Evolutionary conservation across 441 rosid species (phyloP).

Genomic region (Populus tomentosa): DNA sequence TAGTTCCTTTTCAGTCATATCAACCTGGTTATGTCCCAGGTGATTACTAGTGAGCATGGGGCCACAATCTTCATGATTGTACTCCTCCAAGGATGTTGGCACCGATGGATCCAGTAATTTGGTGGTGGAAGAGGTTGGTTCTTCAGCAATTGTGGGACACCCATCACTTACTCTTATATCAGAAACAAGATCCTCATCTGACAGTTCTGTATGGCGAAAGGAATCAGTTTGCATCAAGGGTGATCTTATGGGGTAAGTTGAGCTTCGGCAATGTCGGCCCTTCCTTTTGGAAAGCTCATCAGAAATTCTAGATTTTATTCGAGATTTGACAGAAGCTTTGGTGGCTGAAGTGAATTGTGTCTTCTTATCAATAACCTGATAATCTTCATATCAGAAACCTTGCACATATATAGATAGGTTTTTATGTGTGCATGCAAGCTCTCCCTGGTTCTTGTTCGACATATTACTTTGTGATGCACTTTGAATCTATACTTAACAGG

Average conservation of each 20-base stretch:
- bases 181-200: constrained; percentile 17
- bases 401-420: neutral
- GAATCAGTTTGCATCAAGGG: constrained; percentile 23
- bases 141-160: constrained; percentile 13
- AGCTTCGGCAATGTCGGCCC: constrained; percentile 43
- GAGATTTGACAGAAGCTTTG: constrained; percentile 48
- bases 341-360: constrained; percentile 23
- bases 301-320: constrained; percentile 47
- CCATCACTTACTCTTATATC: constrained; percentile 17
- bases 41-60: neutral
- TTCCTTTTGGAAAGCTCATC: constrained; percentile 58
- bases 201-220: constrained; percentile 23
- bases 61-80: constrained; percentile 23
- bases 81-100: constrained; percentile 25
- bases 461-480: neutral
- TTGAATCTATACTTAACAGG: neutral
- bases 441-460: neutral
- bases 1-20: constrained; percentile 6
- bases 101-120: constrained; percentile 24
- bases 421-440: neutral
- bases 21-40: constrained; percentile 5
- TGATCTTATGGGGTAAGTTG: constrained; percentile 37
- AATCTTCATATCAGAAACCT: constrained; percentile 24
- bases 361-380: constrained; percentile 39
- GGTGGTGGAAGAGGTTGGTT: constrained; percentile 17